These are phyloP conservation scores for Helicocarpus griseus DNA, from an alignment of 2,329 filamentous ascomycete species.

Conservation along the genomic window DNA sequence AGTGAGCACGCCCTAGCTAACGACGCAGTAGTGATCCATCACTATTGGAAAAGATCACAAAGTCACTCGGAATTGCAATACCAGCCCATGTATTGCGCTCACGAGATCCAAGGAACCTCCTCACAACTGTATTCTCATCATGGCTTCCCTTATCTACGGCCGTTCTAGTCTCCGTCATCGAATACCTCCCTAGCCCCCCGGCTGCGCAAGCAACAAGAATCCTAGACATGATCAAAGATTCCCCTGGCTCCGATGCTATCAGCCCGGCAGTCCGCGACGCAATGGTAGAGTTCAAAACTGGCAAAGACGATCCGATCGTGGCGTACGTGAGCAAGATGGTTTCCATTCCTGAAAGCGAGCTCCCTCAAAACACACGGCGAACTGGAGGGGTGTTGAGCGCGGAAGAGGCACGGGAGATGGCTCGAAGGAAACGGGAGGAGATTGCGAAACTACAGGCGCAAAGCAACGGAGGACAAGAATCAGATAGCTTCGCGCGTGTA, in stretches of 20 bases:
- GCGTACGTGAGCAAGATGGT: conserved; percentile 99
- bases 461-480: conserved; percentile 28
- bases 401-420: conserved; percentile 82
- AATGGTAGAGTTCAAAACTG: conserved; percentile 69
- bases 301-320: conserved; percentile 65
- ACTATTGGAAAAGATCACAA: conserved; percentile 88
- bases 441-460: conserved; percentile 68
- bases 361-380: conserved; percentile 71
- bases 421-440: conserved; percentile 78
- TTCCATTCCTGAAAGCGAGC: conserved; percentile 81
- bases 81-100: conserved; percentile 77
- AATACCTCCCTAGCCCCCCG: conserved; percentile 78
- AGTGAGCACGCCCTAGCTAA: not conserved
- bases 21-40: conserved; percentile 51
- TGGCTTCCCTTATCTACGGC: conserved; percentile 94
- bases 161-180: conserved; percentile 83
- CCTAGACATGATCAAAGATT: conserved; percentile 66
- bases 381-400: conserved; percentile 63
- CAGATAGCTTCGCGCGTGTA: conserved; percentile 46
- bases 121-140: conserved; percentile 75
- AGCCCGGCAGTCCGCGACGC: conserved; percentile 62
- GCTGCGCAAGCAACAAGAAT: conserved; percentile 70
- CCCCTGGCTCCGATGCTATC: conserved; percentile 66
- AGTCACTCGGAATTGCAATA: conserved; percentile 74
- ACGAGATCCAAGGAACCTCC: conserved; percentile 69